Evolutionary conservation across 345 rosid genomes (phyloP).

Genomic region (Arabis alpina): DNA sequence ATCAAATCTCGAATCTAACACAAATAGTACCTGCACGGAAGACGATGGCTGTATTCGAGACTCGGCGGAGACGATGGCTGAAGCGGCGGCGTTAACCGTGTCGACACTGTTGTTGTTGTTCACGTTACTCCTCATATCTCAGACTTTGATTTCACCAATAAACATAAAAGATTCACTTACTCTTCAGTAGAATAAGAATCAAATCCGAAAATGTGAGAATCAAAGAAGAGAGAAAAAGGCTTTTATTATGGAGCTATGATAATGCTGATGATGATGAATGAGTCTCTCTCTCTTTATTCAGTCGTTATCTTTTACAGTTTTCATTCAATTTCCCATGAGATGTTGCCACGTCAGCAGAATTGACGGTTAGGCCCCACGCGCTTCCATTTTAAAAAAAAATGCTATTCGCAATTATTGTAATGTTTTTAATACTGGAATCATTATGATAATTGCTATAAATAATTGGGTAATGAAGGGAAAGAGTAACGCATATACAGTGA

Average conservation of each 20-base stretch:
- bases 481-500: slow-evolving; percentile 33
- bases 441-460: slow-evolving; percentile 15
- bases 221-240: not conserved
- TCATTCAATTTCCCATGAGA: slow-evolving; percentile 51
- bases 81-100: slow-evolving; percentile 90
- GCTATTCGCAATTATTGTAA: slow-evolving; percentile 32
- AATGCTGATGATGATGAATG: slow-evolving; percentile 28
- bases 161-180: not conserved
- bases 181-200: not conserved
- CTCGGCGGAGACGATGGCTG: slow-evolving; percentile 91
- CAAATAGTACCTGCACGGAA: slow-evolving; percentile 48
- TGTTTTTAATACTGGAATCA: slow-evolving; percentile 2
- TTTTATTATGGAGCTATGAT: not conserved
- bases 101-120: slow-evolving; percentile 66
- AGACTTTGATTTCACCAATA: slow-evolving; percentile 11
- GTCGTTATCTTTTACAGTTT: slow-evolving; percentile 66
- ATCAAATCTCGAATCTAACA: too few species aligned
- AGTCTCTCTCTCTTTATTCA: slow-evolving; percentile 32
- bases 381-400: not conserved
- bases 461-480: slow-evolving; percentile 2
- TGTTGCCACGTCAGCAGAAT: slow-evolving; percentile 56
- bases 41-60: slow-evolving; percentile 71
- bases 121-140: slow-evolving; percentile 65
- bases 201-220: slow-evolving; percentile 20
- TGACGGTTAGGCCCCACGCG: slow-evolving; percentile 49